Conservation (phyloP, 2,329 filamentous ascomycete genomes). For the Pseudomassariella vexata region DNA sequence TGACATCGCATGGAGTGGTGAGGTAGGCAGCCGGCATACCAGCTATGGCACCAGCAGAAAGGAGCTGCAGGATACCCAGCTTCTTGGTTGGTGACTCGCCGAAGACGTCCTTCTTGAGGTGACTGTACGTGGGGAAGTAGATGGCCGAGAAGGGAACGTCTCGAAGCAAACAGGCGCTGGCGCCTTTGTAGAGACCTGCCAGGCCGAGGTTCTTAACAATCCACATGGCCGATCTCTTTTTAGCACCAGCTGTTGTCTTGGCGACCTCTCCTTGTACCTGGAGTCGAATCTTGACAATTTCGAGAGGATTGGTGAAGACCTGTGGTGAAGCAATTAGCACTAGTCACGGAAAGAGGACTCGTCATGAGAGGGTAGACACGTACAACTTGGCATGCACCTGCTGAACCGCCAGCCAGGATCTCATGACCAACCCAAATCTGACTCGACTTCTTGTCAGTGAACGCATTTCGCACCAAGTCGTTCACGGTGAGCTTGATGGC, state of each 20-base stretch:
- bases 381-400: constrained; percentile 94
- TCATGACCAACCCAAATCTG: constrained; percentile 68
- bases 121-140: constrained; percentile 95
- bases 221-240: constrained; percentile 93
- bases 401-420: constrained; percentile 79
- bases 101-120: constrained; percentile 90
- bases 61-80: constrained; percentile 82
- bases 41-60: constrained; percentile 90
- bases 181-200: constrained; percentile 93
- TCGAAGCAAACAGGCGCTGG: constrained; percentile 85
- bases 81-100: constrained; percentile 84
- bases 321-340: constrained; percentile 27
- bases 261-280: constrained; percentile 95
- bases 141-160: constrained; percentile 98
- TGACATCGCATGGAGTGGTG: constrained; percentile 95
- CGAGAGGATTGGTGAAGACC: constrained; percentile 96
- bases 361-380: constrained; percentile 32
- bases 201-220: constrained; percentile 94
- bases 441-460: constrained; percentile 68
- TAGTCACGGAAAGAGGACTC: constrained; percentile 5
- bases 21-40: constrained; percentile 91
- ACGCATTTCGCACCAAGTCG: constrained; percentile 74
- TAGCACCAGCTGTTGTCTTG: constrained; percentile 75
- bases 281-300: constrained; percentile 98
- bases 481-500: constrained; percentile 99